phyloP scores from a whole-genome alignment of 1,284 basidiomycete genomes.

The Sanghuangporus weigelae region DNA sequence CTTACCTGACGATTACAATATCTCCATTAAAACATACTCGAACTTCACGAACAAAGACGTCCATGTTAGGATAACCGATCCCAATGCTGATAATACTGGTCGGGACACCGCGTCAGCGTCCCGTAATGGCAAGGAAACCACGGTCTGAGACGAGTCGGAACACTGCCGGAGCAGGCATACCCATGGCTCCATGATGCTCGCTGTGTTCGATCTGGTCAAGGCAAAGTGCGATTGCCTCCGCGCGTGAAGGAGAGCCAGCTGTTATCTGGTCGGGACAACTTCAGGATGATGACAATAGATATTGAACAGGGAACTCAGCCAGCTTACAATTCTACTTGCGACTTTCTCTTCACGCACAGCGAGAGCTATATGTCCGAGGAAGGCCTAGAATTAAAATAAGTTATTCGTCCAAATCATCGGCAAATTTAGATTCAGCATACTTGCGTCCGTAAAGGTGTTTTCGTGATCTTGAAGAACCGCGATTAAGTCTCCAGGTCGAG shows the following conservation, averaged over 20 bases:
- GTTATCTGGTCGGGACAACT: slow-evolving; percentile 48
- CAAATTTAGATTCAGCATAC: slow-evolving; percentile 33
- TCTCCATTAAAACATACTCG: slow-evolving; percentile 75
- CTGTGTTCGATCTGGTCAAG: slow-evolving; percentile 45
- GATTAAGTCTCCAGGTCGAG: background rate
- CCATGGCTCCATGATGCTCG: slow-evolving; percentile 16
- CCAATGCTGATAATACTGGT: slow-evolving; percentile 77
- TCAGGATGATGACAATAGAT: background rate
- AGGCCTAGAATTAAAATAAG: slow-evolving; percentile 47
- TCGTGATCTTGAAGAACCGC: slow-evolving; percentile 36
- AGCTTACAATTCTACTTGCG: slow-evolving; percentile 71
- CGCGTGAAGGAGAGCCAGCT: slow-evolving; percentile 70
- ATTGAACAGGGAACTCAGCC: background rate
- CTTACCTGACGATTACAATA: slow-evolving; percentile 69
- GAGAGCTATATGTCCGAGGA: slow-evolving; percentile 72
- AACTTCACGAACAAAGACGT: slow-evolving; percentile 83
- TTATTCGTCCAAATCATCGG: slow-evolving; percentile 1
- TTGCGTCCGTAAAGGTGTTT: slow-evolving; percentile 55
- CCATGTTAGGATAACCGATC: slow-evolving; percentile 78
- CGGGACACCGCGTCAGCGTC: slow-evolving; percentile 63
- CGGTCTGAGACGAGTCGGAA: slow-evolving; percentile 69
- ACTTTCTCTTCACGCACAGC: slow-evolving; percentile 70
- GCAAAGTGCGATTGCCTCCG: slow-evolving; percentile 50
- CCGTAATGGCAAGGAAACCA: slow-evolving; percentile 78
- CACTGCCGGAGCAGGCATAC: slow-evolving; percentile 34